Conservation (phyloP, 1,139 yeast genomes). For the Magnusiomyces fungicola region DNA sequence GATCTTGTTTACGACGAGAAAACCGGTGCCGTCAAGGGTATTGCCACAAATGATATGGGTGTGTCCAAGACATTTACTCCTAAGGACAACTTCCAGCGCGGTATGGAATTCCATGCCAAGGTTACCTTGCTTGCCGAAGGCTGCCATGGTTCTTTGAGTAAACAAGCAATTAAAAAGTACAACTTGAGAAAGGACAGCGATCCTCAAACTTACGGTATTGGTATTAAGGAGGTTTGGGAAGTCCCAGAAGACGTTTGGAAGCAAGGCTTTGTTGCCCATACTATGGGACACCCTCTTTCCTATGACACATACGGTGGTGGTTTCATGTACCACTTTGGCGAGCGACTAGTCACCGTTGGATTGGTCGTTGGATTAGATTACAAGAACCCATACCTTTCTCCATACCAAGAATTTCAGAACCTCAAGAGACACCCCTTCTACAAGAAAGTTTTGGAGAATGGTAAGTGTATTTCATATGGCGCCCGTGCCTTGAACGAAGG, state of each 20-base stretch:
- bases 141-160: slow-evolving; percentile 89
- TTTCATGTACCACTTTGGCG: slow-evolving; percentile 94
- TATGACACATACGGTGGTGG: slow-evolving; percentile 88
- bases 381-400: slow-evolving; percentile 87
- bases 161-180: slow-evolving; percentile 62
- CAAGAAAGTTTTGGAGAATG: slow-evolving; percentile 68
- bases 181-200: slow-evolving; percentile 57
- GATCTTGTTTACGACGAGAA: slow-evolving; percentile 64
- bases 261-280: slow-evolving; percentile 77
- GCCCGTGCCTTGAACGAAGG: slow-evolving; percentile 97
- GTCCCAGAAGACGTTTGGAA: slow-evolving; percentile 78
- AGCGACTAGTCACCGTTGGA: slow-evolving; percentile 83
- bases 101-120: slow-evolving; percentile 93
- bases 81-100: slow-evolving; percentile 77
- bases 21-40: slow-evolving; percentile 60
- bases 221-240: slow-evolving; percentile 96
- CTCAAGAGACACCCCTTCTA: slow-evolving; percentile 90
- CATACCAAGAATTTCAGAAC: slow-evolving; percentile 90
- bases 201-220: slow-evolving; percentile 90
- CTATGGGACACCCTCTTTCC: slow-evolving; percentile 82
- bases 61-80: slow-evolving; percentile 66
- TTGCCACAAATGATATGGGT: slow-evolving; percentile 92
- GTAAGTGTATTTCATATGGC: slow-evolving; percentile 87
- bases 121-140: slow-evolving; percentile 91
- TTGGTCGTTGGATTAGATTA: slow-evolving; percentile 89